These are phyloP conservation scores for Juglanconis juglandina DNA, from an alignment of 2,329 filamentous ascomycete genomes.

Conservation along the genomic window DNA sequence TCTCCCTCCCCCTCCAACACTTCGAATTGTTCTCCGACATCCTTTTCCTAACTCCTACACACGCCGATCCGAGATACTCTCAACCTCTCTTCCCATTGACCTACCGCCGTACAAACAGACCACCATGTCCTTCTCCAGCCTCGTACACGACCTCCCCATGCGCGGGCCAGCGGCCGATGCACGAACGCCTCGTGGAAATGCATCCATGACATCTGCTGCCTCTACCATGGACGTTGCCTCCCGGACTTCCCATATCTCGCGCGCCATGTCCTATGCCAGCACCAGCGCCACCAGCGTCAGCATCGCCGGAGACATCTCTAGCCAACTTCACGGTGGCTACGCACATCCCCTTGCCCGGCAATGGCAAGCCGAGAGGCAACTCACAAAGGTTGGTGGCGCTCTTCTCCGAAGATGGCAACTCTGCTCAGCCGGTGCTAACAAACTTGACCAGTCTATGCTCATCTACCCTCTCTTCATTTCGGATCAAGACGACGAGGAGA, in stretches of 20 bases:
- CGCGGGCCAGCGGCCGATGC: slow-evolving; percentile 45
- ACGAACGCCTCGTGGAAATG: slow-evolving; percentile 40
- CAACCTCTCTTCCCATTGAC: not conserved
- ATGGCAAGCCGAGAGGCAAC: slow-evolving; percentile 81
- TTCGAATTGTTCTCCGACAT: not conserved
- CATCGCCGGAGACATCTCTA: slow-evolving; percentile 73
- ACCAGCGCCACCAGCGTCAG: slow-evolving; percentile 66
- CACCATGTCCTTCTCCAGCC: slow-evolving; percentile 64
- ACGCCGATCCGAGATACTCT: not conserved
- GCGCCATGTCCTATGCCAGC: slow-evolving; percentile 64
- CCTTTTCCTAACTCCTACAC: not conserved
- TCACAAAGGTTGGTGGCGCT: slow-evolving; percentile 66
- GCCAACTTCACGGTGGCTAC: slow-evolving; percentile 80
- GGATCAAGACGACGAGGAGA: slow-evolving; percentile 89
- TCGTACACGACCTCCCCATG: slow-evolving; percentile 62
- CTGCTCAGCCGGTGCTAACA: not conserved
- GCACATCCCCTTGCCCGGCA: slow-evolving; percentile 73
- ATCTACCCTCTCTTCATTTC: slow-evolving; percentile 97
- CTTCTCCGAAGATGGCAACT: not conserved
- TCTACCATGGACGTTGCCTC: slow-evolving; percentile 58
- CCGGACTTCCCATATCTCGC: slow-evolving; percentile 58
- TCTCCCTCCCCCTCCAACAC: not conserved
- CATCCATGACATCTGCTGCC: slow-evolving; percentile 35
- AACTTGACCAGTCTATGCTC: slow-evolving; percentile 74
- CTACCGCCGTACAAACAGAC: not conserved